phyloP scores from a whole-genome alignment of 495 filamentous ascomycete species.

The Ramalina intermedia region DNA sequence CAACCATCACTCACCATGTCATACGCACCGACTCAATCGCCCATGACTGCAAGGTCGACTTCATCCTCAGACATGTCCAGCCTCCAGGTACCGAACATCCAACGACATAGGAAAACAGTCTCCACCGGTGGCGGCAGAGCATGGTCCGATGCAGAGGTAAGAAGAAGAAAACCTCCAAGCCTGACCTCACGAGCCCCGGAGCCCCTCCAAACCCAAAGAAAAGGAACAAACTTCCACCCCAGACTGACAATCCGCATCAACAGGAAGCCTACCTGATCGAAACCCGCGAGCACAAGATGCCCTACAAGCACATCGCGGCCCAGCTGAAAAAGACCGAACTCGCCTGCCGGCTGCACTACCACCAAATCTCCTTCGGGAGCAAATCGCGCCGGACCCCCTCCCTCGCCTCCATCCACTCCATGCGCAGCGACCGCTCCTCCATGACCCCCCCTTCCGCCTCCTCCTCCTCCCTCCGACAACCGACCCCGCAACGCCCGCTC shows the following conservation, averaged over 20 bases:
- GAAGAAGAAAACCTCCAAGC: too few relatives aligned
- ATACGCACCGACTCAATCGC: constrained; percentile 13
- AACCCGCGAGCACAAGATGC: constrained; percentile 72
- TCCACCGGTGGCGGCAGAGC: constrained; percentile 60
- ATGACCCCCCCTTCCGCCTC: constrained; percentile 15
- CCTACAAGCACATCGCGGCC: constrained; percentile 76
- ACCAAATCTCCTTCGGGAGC: constrained; percentile 68
- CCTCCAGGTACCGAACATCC: constrained; percentile 6
- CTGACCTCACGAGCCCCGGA: too few relatives aligned
- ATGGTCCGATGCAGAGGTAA: constrained; percentile 68
- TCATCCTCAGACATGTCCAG: constrained; percentile 8
- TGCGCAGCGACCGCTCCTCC: constrained; percentile 7
- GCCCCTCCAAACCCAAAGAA: too few relatives aligned
- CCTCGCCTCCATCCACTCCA: constrained; percentile 30
- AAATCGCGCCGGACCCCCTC: constrained; percentile 55
- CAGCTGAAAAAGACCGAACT: constrained; percentile 76
- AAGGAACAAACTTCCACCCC: too few relatives aligned
- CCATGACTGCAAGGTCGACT: constrained; percentile 4
- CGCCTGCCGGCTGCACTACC: constrained; percentile 71
- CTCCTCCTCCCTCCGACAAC: constrained; percentile 13
- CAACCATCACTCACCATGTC: background rate
- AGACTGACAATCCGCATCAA: too few relatives aligned
- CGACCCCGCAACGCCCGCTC: constrained; percentile 15
- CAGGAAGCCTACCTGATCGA: constrained; percentile 71
- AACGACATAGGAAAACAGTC: constrained; percentile 39